These are phyloP conservation scores for Baorangia bicolor DNA, from an alignment of 768 basidiomycete genomes.

Conservation along the genomic window DNA sequence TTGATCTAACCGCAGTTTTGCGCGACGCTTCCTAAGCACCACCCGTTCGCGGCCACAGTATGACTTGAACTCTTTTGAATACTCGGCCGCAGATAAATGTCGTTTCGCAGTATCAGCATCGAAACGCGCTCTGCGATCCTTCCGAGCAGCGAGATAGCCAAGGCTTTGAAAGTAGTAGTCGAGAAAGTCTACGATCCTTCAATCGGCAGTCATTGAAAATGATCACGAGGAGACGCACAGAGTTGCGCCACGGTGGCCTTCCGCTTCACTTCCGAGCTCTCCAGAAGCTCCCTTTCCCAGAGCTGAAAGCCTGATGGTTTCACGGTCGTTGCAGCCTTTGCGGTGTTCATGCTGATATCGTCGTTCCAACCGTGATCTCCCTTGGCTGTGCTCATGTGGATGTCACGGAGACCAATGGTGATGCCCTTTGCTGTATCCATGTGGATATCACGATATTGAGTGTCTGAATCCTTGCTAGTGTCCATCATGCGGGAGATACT, in stretches of 20 bases:
- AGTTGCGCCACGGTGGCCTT: slow-evolving; percentile 98
- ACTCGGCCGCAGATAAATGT: slow-evolving; percentile 51
- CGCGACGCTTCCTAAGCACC: slow-evolving; percentile 84
- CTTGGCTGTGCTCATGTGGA: slow-evolving; percentile 68
- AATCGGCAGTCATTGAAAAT: slow-evolving; percentile 9
- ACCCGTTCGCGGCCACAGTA: slow-evolving; percentile 95
- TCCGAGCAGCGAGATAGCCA: slow-evolving; percentile 84
- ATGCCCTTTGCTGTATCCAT: slow-evolving; percentile 79
- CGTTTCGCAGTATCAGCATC: slow-evolving; percentile 78
- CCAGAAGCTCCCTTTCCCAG: slow-evolving; percentile 86
- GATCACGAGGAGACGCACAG: slow-evolving; percentile 52
- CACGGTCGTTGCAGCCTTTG: slow-evolving; percentile 43
- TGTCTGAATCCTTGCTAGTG: slow-evolving; percentile 12
- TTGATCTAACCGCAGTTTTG: slow-evolving; percentile 90
- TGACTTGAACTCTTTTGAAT: slow-evolving; percentile 81
- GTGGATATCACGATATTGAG: slow-evolving; percentile 55
- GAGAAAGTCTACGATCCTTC: slow-evolving; percentile 68
- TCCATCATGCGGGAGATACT: slow-evolving; percentile 12
- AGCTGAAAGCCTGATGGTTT: slow-evolving; percentile 54
- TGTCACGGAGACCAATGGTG: slow-evolving; percentile 44
- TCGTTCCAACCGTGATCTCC: slow-evolving; percentile 40
- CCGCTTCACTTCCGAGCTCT: slow-evolving; percentile 84
- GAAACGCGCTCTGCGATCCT: slow-evolving; percentile 80
- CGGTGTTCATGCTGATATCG: slow-evolving; percentile 66
- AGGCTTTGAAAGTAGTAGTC: slow-evolving; percentile 98